Base-by-base conservation (phyloP, 768 basidiomycete genomes). In the Suillus paluster region DNA sequence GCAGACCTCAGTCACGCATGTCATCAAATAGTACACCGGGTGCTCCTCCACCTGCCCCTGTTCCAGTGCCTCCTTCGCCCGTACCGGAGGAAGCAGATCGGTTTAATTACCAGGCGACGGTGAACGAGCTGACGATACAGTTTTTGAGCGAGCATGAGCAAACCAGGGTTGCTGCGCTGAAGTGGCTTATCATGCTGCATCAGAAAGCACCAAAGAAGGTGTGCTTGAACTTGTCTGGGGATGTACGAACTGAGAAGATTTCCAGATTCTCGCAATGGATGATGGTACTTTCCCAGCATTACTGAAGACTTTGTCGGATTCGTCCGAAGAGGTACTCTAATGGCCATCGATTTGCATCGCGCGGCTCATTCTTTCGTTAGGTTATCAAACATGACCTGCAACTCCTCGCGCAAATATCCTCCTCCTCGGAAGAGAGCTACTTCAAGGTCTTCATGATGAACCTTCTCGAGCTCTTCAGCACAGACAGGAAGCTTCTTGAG, bases 141-240 rank as follows among this genome's bases (percentile, higher is more conserved):
- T 96, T 99, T 73, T 71, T 98, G 76, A 95, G 92, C 75, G 97
- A 99, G 75, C 95, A 93, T 67, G 97, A 97, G 72, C 95, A 98
- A 71, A 99, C 97, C 0, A 81, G 96, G 54, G 94, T 99, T 6
- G 95, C 95, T 30, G 95, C 97, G 3, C 75, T 99, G 68, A 96
- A 97, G 76, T 99, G 97, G 97, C 80, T 99, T 42, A 89, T 97
- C 60, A 99, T 99, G 97, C 78, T 99, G 57, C 97, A 99, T 76
- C 92, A 96, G 73, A 98, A 99, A 71, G 95, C 95, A 14, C 97
- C 97, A 0, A 93, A 90, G 77, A 97, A 97, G 86, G 95, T 91
- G 70, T 58, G 12, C 45, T 57, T 38, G 6, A 21, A 27, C 39
- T 7, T 2, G 10, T 39, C 5, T 39, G 23, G 54, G 38, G 17